Conservation (phyloP, 306 rosid species). For the Betula pendula region DNA sequence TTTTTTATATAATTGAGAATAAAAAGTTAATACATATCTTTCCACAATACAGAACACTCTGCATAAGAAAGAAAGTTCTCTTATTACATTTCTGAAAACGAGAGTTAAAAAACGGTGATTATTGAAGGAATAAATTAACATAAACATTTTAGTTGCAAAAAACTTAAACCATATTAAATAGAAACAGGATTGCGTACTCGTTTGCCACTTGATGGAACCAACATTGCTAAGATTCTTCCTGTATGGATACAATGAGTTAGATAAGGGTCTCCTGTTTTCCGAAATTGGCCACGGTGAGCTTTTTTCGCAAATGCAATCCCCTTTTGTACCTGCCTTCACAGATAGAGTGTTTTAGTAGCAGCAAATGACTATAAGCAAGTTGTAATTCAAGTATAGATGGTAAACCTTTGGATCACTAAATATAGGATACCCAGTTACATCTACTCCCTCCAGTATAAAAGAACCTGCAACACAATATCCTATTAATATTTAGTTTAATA, state of each 20-base stretch:
- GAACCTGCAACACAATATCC: slow-evolving; percentile 58
- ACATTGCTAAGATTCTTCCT: slow-evolving; percentile 80
- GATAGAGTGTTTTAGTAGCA: slow-evolving; percentile 51
- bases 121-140: not conserved
- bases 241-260: slow-evolving; percentile 90
- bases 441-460: slow-evolving; percentile 80
- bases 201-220: slow-evolving; percentile 89
- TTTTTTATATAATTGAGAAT: not conserved
- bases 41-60: not conserved
- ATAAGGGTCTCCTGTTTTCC: slow-evolving; percentile 94
- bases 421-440: slow-evolving; percentile 78
- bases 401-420: slow-evolving; percentile 80
- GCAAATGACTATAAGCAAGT: slow-evolving; percentile 25
- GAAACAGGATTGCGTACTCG: slow-evolving; percentile 51
- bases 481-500: slow-evolving; percentile 7
- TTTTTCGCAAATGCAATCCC: slow-evolving; percentile 85
- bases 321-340: slow-evolving; percentile 98
- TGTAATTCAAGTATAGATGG: slow-evolving; percentile 31
- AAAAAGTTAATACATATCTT: not conserved
- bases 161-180: slow-evolving; percentile 13
- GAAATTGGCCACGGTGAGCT: slow-evolving; percentile 85
- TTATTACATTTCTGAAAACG: not conserved
- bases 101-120: not conserved
- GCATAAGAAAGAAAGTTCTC: not conserved
- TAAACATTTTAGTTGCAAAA: not conserved